Percentiles rank a stretch among this genome's conserved stretches.
Evolutionary conservation across 2,329 filamentous ascomycete genomes (phyloP).

Genomic region (Dendrostoma leiphaemia): DNA sequence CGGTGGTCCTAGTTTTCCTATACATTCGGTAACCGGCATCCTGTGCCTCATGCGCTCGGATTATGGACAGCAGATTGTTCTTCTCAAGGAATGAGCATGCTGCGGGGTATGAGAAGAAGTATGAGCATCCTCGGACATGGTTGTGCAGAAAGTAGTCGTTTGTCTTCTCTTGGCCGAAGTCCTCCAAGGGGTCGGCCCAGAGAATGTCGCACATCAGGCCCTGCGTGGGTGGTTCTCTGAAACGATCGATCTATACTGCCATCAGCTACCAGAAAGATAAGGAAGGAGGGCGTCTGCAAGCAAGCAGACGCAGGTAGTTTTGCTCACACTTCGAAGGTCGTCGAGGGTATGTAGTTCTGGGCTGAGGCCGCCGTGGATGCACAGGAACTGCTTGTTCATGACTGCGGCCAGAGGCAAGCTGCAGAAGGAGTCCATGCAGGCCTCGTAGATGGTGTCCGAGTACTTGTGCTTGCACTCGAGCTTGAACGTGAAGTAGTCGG

Average conservation of each 20-base stretch:
- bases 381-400: constrained; percentile 99
- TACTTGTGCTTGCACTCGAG: constrained; percentile 99
- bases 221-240: constrained; percentile 94
- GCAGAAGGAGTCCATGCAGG: constrained; percentile 98
- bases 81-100: constrained; percentile 98
- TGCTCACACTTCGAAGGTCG: constrained; percentile 79
- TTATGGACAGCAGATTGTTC: constrained; percentile 96
- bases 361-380: constrained; percentile 94
- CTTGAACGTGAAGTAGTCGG: constrained; percentile 99
- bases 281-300: not conserved
- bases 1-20: constrained; percentile 94
- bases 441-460: constrained; percentile 92
- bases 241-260: constrained; percentile 77
- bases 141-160: constrained; percentile 98
- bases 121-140: constrained; percentile 96
- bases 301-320: not conserved
- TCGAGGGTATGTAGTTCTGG: constrained; percentile 95
- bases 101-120: constrained; percentile 98
- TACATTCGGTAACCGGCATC: constrained; percentile 99
- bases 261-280: constrained; percentile 18
- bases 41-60: constrained; percentile 96
- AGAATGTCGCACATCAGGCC: constrained; percentile 99
- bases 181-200: constrained; percentile 96
- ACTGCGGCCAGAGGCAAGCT: constrained; percentile 87
- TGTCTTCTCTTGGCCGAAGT: constrained; percentile 98